Evolutionary conservation across 306 rosid genomes (phyloP).

Genomic region (Lablab purpureus): DNA sequence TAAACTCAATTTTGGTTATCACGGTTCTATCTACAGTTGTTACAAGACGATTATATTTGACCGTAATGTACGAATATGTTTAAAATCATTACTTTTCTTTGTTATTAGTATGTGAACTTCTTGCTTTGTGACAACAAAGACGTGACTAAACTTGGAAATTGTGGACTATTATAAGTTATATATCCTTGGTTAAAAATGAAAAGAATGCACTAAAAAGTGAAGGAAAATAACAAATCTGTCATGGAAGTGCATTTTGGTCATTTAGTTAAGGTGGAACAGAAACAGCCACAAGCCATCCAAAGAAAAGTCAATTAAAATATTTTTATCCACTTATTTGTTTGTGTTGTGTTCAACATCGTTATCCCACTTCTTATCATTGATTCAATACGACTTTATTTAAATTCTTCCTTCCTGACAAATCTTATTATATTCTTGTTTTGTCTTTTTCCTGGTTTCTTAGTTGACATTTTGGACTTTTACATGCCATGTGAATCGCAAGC

Average conservation of each 20-base stretch:
- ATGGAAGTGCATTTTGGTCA: conserved; percentile 2
- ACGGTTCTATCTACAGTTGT: neutral
- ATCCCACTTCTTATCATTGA: neutral
- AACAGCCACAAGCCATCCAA: neutral
- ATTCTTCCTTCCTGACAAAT: neutral
- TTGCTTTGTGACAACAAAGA: neutral
- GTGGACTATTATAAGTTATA: neutral
- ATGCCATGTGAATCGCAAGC: conserved; percentile 25
- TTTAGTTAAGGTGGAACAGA: neutral
- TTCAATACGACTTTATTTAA: neutral
- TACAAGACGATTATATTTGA: neutral
- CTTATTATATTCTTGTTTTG: neutral
- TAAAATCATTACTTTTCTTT: neutral
- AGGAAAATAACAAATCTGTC: neutral
- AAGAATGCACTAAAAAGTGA: neutral
- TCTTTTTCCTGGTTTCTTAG: neutral
- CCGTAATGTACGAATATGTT: neutral
- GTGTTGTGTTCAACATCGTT: neutral
- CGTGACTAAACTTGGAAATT: neutral
- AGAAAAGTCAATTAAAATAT: conserved; percentile 19
- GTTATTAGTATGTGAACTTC: neutral
- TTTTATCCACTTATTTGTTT: neutral
- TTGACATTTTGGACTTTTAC: conserved; percentile 1
- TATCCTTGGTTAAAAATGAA: neutral
- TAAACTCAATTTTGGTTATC: neutral